phyloP scores from a whole-genome alignment of 345 rosid species.

The Lepidium didymum region DNA sequence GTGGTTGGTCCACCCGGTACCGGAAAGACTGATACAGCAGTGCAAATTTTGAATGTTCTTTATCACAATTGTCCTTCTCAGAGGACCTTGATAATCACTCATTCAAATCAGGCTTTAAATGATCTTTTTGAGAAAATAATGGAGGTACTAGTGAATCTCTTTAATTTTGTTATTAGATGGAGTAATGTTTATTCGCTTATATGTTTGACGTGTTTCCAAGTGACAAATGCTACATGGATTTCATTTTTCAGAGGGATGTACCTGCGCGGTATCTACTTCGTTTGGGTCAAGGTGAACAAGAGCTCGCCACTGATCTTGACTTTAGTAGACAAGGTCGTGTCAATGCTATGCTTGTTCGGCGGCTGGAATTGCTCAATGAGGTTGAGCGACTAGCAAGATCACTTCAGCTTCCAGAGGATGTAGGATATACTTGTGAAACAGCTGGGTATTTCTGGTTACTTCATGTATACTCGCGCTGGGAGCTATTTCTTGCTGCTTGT shows the following conservation, averaged over 20 bases:
- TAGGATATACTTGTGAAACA: slow-evolving; percentile 98
- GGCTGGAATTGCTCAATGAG: slow-evolving; percentile 81
- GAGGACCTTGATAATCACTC: slow-evolving; percentile 94
- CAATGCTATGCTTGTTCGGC: slow-evolving; percentile 96
- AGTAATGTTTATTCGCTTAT: background rate
- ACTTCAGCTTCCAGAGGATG: slow-evolving; percentile 94
- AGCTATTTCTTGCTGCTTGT: slow-evolving; percentile 87
- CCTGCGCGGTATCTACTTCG: slow-evolving; percentile 99
- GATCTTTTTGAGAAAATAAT: slow-evolving; percentile 98
- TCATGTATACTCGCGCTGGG: slow-evolving; percentile 97
- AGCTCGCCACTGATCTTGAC: slow-evolving; percentile 94
- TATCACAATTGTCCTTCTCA: slow-evolving; percentile 98
- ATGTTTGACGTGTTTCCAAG: background rate
- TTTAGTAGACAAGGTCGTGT: slow-evolving; percentile 99
- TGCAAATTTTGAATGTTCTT: slow-evolving; percentile 88
- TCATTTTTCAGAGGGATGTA: slow-evolving; percentile 84
- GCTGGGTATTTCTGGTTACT: slow-evolving; percentile 99
- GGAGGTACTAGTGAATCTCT: slow-evolving; percentile 45
- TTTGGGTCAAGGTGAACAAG: slow-evolving; percentile 99
- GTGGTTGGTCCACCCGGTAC: slow-evolving; percentile 99
- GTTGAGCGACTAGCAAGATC: slow-evolving; percentile 97
- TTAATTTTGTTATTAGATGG: background rate
- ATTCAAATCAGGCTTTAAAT: slow-evolving; percentile 96
- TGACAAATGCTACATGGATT: background rate
- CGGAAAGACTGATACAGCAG: slow-evolving; percentile 99